Evolutionary conservation across 257 asterid genomes (phyloP).

Genomic region (Solanum chilense): DNA sequence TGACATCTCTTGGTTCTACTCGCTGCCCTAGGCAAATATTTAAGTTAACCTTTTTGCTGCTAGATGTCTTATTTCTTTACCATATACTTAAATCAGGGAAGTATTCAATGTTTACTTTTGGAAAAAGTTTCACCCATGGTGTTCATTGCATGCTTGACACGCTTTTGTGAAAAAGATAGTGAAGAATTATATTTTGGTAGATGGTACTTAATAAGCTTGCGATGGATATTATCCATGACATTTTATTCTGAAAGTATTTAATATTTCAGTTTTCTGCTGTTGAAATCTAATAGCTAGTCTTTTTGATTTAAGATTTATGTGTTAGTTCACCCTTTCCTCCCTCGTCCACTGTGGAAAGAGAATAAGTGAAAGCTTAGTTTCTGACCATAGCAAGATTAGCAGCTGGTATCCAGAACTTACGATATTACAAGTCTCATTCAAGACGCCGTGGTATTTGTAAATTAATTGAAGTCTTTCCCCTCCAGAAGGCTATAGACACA

Average conservation of each 20-base stretch:
- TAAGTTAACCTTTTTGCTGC: not conserved
- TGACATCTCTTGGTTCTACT: not conserved
- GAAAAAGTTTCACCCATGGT: not conserved
- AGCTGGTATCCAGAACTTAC: not conserved
- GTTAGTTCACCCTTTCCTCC: not conserved
- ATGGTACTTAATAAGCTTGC: not conserved
- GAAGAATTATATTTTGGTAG: not conserved
- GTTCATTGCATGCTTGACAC: not conserved
- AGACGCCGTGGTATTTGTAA: not conserved
- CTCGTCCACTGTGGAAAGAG: not conserved
- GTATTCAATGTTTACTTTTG: not conserved
- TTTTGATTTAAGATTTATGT: not conserved
- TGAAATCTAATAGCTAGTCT: not conserved
- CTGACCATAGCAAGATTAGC: not conserved
- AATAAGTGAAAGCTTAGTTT: not conserved
- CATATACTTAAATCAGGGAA: not conserved
- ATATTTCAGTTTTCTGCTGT: not conserved
- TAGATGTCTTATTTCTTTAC: not conserved
- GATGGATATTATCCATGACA: not conserved
- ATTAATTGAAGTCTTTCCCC: not conserved
- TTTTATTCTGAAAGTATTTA: not conserved
- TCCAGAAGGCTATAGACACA: not conserved
- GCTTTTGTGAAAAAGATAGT: not conserved
- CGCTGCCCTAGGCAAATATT: not conserved
- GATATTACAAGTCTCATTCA: not conserved